A percentile compares a stretch with the other conserved stretches of the same genome.
phyloP scores from a whole-genome alignment of 805 yeast species.

The Hanseniaspora hatyaiensis region DNA sequence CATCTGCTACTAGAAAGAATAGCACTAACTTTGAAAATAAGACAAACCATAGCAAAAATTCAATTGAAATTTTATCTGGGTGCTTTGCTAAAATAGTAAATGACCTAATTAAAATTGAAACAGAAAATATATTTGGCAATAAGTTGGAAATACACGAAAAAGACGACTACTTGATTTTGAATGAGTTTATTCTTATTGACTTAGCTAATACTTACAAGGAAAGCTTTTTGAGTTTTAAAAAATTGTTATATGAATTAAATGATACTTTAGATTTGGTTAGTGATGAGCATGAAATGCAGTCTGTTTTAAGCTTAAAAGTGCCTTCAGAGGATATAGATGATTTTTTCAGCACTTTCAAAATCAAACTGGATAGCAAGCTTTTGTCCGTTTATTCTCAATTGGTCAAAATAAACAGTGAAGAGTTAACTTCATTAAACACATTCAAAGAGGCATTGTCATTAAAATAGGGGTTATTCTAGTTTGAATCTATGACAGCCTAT shows the following conservation, averaged over 20 bases:
- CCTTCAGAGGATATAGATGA: neutral
- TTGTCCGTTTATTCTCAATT: neutral
- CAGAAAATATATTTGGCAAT: too few relatives aligned
- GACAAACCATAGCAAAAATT: too few relatives aligned
- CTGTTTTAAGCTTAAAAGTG: neutral
- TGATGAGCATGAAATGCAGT: neutral
- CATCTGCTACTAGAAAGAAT: too few relatives aligned
- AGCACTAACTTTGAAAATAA: too few relatives aligned
- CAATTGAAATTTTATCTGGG: too few relatives aligned
- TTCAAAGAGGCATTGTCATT: neutral
- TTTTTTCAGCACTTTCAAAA: neutral
- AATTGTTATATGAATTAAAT: neutral
- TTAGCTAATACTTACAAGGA: neutral
- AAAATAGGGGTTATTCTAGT: neutral
- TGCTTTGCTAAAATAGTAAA: too few relatives aligned
- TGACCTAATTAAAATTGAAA: too few relatives aligned
- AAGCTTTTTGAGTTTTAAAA: neutral
- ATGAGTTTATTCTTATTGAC: too few relatives aligned
- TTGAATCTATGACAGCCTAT: too few relatives aligned
- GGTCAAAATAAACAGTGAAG: neutral
- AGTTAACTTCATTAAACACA: neutral
- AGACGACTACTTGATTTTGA: too few relatives aligned
- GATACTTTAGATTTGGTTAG: neutral
- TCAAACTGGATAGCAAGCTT: neutral
- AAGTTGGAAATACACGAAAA: too few relatives aligned